A percentile compares a stretch with the other conserved stretches of the same genome.
These are phyloP conservation scores for Tarenaya hassleriana DNA, from an alignment of 345 rosid species.

Conservation along the genomic window DNA sequence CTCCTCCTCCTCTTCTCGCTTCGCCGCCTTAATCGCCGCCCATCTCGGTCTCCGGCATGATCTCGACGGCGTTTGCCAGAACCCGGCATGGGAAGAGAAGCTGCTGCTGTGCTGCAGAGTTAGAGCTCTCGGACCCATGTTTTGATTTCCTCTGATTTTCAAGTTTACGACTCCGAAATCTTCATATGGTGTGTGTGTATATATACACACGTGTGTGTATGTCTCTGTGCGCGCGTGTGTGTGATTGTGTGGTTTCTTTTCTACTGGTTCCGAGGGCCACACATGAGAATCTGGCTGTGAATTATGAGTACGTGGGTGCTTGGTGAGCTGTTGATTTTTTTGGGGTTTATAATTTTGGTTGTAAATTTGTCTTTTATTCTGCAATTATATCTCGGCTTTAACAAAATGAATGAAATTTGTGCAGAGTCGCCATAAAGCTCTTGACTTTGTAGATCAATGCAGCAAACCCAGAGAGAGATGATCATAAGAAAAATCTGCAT, in stretches of 20 bases:
- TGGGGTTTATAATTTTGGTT: too few species aligned
- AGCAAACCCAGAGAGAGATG: too few species aligned
- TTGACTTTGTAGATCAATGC: too few species aligned
- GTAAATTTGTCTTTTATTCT: too few species aligned
- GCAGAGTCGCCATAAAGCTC: too few species aligned
- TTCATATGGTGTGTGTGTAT: too few species aligned
- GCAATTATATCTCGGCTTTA: too few species aligned
- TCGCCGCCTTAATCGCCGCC: slow-evolving; percentile 21
- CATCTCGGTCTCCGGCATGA: slow-evolving; percentile 24
- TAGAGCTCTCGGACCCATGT: slow-evolving; percentile 27
- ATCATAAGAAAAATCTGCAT: too few species aligned
- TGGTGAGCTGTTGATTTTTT: too few species aligned
- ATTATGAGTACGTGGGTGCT: too few species aligned
- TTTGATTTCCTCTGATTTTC: neutral
- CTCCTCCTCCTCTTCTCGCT: slow-evolving; percentile 31
- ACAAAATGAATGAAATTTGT: too few species aligned
- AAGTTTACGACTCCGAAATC: neutral
- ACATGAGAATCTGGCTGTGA: too few species aligned
- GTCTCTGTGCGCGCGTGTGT: neutral
- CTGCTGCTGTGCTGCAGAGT: slow-evolving; percentile 26
- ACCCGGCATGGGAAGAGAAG: slow-evolving; percentile 12
- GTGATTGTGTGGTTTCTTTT: neutral
- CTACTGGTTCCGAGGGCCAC: neutral
- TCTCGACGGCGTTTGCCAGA: slow-evolving; percentile 21
- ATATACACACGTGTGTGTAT: neutral